phyloP scores from a whole-genome alignment of 2,329 filamentous ascomycete species.

The Thelonectria blattea region DNA sequence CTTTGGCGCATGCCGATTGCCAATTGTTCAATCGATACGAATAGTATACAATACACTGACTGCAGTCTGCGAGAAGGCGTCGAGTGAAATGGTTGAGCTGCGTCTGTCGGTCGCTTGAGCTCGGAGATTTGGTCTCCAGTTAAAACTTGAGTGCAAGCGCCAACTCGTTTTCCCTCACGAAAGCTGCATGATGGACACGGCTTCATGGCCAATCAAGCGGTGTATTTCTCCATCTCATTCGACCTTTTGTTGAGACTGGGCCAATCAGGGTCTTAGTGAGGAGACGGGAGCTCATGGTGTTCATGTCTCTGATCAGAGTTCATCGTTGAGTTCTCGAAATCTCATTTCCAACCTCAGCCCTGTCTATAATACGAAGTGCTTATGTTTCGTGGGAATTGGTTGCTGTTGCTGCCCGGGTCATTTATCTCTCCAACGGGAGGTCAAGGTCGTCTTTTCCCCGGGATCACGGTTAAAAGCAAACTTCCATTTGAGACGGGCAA shows the following conservation, averaged over 20 bases:
- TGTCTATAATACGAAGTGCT: too few relatives aligned
- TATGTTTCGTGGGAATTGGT: too few relatives aligned
- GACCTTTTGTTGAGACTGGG: constrained; percentile 9
- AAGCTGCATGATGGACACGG: constrained; percentile 23
- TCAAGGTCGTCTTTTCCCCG: too few relatives aligned
- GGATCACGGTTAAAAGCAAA: too few relatives aligned
- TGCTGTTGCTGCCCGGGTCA: too few relatives aligned
- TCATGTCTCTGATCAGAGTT: too few relatives aligned
- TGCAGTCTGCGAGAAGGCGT: neutral
- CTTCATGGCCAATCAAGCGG: constrained; percentile 26
- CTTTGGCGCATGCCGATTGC: neutral
- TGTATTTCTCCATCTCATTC: constrained; percentile 14
- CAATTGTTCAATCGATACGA: too few relatives aligned
- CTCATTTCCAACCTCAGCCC: too few relatives aligned
- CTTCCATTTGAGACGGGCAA: too few relatives aligned
- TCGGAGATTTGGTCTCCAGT: constrained; percentile 37
- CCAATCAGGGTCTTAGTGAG: constrained; percentile 19
- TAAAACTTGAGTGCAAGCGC: constrained; percentile 24
- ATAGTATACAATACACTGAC: too few relatives aligned
- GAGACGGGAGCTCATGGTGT: neutral
- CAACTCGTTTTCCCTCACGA: constrained; percentile 26
- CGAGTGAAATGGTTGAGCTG: neutral
- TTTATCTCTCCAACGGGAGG: too few relatives aligned
- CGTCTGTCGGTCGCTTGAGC: constrained; percentile 21
- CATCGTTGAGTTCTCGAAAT: too few relatives aligned